These are phyloP conservation scores for Brassica cretica DNA, from an alignment of 345 rosid species.

Conservation along the genomic window DNA sequence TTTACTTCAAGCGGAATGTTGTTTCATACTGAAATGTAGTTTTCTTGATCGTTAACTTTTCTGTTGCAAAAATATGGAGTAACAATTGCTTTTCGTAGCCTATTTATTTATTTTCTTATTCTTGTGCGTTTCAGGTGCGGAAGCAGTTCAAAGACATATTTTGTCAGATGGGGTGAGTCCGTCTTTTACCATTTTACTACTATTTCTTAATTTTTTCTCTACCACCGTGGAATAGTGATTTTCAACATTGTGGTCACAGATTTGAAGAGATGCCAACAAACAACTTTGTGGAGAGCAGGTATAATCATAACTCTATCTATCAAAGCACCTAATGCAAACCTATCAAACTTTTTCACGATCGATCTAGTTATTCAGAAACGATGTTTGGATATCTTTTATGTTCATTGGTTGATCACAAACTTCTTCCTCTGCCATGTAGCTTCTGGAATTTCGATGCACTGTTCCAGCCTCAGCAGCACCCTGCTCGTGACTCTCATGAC, in stretches of 20 bases:
- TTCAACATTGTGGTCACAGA: constrained; percentile 47
- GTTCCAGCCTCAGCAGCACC: constrained; percentile 98
- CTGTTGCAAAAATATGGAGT: neutral
- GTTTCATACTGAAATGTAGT: neutral
- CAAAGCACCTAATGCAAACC: constrained; percentile 20
- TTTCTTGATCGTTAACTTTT: neutral
- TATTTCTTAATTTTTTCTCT: neutral
- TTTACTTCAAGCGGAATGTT: neutral
- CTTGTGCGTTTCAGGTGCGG: constrained; percentile 58
- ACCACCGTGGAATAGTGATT: neutral
- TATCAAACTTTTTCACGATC: neutral
- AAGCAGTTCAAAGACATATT: constrained; percentile 79
- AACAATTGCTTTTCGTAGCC: neutral
- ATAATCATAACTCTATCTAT: constrained; percentile 23
- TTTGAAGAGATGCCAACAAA: constrained; percentile 98
- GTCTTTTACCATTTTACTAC: neutral
- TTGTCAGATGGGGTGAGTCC: constrained; percentile 73
- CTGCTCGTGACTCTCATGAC: constrained; percentile 98
- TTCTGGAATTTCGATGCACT: constrained; percentile 98
- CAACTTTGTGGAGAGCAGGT: constrained; percentile 96
- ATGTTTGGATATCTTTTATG: neutral
- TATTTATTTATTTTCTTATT: neutral
- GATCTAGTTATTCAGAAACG: constrained; percentile 1
- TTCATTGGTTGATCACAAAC: constrained; percentile 16
- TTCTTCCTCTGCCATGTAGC: constrained; percentile 44